Evolutionary conservation across 192 early-diverging fungal genomes (phyloP).

Genomic region (Podochytrium sp.): DNA sequence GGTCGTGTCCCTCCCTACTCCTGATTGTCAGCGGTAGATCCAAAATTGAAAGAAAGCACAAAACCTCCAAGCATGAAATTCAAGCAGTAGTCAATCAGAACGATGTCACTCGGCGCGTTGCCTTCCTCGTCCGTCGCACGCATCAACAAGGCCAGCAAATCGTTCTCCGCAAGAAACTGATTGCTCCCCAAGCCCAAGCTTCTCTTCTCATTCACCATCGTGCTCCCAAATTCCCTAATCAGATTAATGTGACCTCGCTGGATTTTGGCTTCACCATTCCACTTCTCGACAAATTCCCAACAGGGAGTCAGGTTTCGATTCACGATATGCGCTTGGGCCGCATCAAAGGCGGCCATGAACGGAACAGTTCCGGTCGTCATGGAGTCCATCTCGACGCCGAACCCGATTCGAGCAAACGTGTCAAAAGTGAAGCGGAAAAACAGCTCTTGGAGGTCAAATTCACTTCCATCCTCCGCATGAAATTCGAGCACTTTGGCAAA

Average conservation of each 20-base stretch:
- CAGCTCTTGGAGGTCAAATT: slow-evolving; percentile 25
- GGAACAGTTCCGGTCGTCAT: slow-evolving; percentile 14
- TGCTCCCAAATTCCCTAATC: slow-evolving; percentile 30
- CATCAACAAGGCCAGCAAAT: slow-evolving; percentile 45
- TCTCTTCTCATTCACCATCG: slow-evolving; percentile 18
- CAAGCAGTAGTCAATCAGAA: slow-evolving; percentile 42
- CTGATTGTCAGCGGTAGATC: no score
- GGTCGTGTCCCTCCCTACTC: slow-evolving; percentile 60
- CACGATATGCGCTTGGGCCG: slow-evolving; percentile 19
- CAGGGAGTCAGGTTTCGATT: slow-evolving; percentile 34
- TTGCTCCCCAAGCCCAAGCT: no score
- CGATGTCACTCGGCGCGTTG: slow-evolving; percentile 26
- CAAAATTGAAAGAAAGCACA: not conserved
- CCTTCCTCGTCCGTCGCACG: slow-evolving; percentile 31
- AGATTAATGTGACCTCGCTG: slow-evolving; percentile 9
- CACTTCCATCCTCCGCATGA: not conserved
- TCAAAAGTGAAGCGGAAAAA: slow-evolving; percentile 36
- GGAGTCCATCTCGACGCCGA: slow-evolving; percentile 52
- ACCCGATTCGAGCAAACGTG: slow-evolving; percentile 42
- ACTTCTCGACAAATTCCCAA: slow-evolving; percentile 26
- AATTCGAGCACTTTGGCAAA: slow-evolving; percentile 29
- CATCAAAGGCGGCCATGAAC: slow-evolving; percentile 45
- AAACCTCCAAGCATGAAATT: slow-evolving; percentile 48
- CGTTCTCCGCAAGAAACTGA: slow-evolving; percentile 24
- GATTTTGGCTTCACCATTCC: not conserved